Evolutionary conservation across 257 asterid genomes (phyloP).

Genomic region (Ilex asprella): DNA sequence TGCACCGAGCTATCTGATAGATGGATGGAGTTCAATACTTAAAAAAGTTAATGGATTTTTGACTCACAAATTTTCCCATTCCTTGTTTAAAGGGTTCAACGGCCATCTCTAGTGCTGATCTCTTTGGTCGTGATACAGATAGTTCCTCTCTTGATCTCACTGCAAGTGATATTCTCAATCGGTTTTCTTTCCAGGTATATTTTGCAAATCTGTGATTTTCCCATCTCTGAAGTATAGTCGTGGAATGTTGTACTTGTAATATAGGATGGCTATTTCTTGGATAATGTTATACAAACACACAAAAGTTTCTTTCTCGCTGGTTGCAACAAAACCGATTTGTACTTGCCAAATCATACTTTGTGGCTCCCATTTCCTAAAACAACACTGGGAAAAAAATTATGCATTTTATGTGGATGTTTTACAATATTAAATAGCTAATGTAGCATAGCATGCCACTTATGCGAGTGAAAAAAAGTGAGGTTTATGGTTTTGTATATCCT

Average conservation of each 20-base stretch:
- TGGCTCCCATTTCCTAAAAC: no score
- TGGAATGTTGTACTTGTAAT: no score
- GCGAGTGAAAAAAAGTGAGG: no score
- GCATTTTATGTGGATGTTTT: neutral
- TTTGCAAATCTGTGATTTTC: neutral
- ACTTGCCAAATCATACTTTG: no score
- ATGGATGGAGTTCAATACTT: neutral
- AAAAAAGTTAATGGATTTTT: neutral
- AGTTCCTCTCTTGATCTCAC: constrained; percentile 41
- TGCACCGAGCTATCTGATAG: no score
- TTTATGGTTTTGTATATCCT: no score
- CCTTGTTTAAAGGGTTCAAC: constrained; percentile 60
- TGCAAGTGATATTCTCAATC: constrained; percentile 78
- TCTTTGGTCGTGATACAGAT: constrained; percentile 50
- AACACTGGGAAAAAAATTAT: neutral
- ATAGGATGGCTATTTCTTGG: no score
- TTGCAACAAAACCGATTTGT: no score
- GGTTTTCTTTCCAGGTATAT: constrained; percentile 89
- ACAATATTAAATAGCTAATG: no score
- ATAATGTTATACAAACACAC: no score
- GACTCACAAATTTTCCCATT: neutral
- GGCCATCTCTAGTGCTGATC: constrained; percentile 93
- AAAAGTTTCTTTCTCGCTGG: no score
- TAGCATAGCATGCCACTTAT: no score
- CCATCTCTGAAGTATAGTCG: neutral